Conservation (phyloP, 768 basidiomycete genomes). For the Mycena floridula region DNA sequence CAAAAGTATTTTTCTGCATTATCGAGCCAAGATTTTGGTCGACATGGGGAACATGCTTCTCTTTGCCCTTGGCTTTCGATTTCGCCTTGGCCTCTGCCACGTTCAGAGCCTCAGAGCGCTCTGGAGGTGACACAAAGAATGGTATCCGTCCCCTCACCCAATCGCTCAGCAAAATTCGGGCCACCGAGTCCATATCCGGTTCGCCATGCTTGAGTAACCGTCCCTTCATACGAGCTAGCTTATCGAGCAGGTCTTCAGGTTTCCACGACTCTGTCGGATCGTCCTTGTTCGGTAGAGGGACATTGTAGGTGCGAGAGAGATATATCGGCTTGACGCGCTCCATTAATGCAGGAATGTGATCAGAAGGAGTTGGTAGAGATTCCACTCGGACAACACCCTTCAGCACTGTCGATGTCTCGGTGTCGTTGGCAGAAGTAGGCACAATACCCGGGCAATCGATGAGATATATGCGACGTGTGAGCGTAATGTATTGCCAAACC, state of each 20-base stretch:
- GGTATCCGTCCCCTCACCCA: conserved; percentile 98
- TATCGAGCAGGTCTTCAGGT: conserved; percentile 75
- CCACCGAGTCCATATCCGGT: conserved; percentile 85
- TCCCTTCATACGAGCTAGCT: conserved; percentile 86
- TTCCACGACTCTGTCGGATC: conserved; percentile 52
- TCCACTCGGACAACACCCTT: conserved; percentile 98
- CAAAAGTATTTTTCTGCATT: conserved; percentile 82
- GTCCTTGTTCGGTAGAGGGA: conserved; percentile 55
- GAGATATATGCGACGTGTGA: conserved; percentile 94
- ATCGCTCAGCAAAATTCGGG: conserved; percentile 92
- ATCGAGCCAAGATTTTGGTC: conserved; percentile 84
- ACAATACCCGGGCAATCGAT: conserved; percentile 99
- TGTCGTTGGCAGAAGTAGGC: conserved; percentile 86
- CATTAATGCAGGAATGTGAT: conserved; percentile 86
- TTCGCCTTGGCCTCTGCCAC: conserved; percentile 54
- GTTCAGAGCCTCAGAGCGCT: conserved; percentile 67
- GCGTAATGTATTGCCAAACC: conserved; percentile 99
- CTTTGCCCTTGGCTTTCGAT: conserved; percentile 45
- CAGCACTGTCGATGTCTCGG: conserved; percentile 85
- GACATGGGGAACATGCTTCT: conserved; percentile 50
- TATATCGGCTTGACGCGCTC: conserved; percentile 90
- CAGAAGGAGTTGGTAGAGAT: conserved; percentile 86
- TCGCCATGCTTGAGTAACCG: conserved; percentile 92
- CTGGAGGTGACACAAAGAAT: conserved; percentile 91
- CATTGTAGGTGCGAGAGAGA: conserved; percentile 77